A percentile compares a stretch with the other conserved stretches of the same genome.
phyloP scores from a whole-genome alignment of 2,329 filamentous ascomycete species.

The Thielaviopsis musarum region DNA sequence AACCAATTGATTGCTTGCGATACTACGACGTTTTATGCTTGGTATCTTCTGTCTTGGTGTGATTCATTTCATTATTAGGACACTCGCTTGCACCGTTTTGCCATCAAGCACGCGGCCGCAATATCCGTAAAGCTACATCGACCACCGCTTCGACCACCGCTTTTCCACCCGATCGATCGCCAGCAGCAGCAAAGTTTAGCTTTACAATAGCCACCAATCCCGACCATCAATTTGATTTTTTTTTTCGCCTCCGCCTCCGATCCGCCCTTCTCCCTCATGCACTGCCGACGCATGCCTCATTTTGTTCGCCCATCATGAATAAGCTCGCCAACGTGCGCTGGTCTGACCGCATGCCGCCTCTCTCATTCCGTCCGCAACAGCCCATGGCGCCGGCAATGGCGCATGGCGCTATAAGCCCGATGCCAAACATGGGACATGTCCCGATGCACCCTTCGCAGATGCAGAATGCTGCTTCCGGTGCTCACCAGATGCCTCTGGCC shows the following conservation, averaged over 20 bases:
- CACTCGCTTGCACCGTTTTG: not conserved
- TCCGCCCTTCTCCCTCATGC: not conserved
- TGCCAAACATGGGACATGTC: slow-evolving; percentile 11
- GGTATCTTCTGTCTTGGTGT: not conserved
- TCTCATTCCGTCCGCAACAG: slow-evolving; percentile 9
- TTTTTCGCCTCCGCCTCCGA: not conserved
- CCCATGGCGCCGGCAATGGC: slow-evolving; percentile 6
- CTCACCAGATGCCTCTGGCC: slow-evolving; percentile 10
- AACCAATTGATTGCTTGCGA: not conserved
- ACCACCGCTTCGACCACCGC: not conserved
- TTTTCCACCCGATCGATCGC: not conserved
- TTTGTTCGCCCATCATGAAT: slow-evolving; percentile 37
- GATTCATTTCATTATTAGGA: not conserved
- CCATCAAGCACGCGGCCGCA: not conserved
- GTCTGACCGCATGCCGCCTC: slow-evolving; percentile 42
- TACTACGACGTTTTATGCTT: not conserved
- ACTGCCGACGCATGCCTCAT: slow-evolving; percentile 8
- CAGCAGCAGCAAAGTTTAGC: not conserved
- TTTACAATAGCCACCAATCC: not conserved
- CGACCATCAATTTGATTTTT: slow-evolving; percentile 1
- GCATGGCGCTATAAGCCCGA: slow-evolving; percentile 4
- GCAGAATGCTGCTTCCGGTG: slow-evolving; percentile 4
- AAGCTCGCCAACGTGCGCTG: slow-evolving; percentile 57
- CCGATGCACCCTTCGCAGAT: slow-evolving; percentile 29
- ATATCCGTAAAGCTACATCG: not conserved